Evolutionary conservation across 1,139 yeast species (phyloP).

Genomic region (Kurtzmaniella natalensis): DNA sequence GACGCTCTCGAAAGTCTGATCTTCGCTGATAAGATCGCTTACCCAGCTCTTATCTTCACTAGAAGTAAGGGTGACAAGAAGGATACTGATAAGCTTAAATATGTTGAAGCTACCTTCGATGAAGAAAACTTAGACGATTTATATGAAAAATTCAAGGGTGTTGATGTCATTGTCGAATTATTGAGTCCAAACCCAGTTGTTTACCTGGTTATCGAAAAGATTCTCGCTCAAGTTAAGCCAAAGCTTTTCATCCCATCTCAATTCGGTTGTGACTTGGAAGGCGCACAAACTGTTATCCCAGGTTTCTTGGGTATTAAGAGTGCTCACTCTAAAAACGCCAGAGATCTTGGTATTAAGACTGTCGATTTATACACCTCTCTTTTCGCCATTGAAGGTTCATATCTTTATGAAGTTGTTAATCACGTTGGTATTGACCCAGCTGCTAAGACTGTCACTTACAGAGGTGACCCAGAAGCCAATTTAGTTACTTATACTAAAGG

Average conservation of each 20-base stretch:
- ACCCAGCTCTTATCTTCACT: slow-evolving; percentile 51
- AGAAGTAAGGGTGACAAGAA: slow-evolving; percentile 33
- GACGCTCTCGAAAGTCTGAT: slow-evolving; percentile 40
- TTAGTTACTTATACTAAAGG: slow-evolving; percentile 27
- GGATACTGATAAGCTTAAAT: slow-evolving; percentile 37
- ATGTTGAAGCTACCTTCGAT: slow-evolving; percentile 26
- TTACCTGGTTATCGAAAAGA: slow-evolving; percentile 22
- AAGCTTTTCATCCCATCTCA: slow-evolving; percentile 60
- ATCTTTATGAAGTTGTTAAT: slow-evolving; percentile 28
- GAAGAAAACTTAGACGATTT: slow-evolving; percentile 21
- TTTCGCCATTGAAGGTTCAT: slow-evolving; percentile 40
- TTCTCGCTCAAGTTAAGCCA: slow-evolving; percentile 40
- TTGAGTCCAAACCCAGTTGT: slow-evolving; percentile 22
- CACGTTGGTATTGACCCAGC: slow-evolving; percentile 35
- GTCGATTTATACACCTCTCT: slow-evolving; percentile 43
- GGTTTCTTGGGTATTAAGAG: slow-evolving; percentile 38
- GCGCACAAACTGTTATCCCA: slow-evolving; percentile 16
- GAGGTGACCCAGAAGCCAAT: slow-evolving; percentile 36
- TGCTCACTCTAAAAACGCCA: slow-evolving; percentile 34
- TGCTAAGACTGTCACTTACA: slow-evolving; percentile 29
- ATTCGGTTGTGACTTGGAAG: slow-evolving; percentile 46
- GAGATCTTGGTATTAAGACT: slow-evolving; percentile 46
- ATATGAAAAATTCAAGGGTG: slow-evolving; percentile 37
- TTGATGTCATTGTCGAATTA: slow-evolving; percentile 50
- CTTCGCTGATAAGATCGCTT: slow-evolving; percentile 38